Evolutionary conservation across 805 yeast species (phyloP).

Genomic region (Scheffersomyces ergatensis): DNA sequence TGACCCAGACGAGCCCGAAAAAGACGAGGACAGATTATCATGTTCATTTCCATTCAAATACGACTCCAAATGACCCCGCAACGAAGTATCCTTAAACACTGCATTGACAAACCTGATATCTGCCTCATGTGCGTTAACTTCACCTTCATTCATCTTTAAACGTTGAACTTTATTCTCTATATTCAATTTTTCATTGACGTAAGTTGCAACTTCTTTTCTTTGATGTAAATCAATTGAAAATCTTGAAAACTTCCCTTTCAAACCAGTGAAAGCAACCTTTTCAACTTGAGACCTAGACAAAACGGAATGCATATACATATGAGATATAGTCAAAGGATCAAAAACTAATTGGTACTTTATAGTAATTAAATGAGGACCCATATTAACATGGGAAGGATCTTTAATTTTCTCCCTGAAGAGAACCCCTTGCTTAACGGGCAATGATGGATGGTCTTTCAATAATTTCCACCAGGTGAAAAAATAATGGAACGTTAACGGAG

Average conservation of each 20-base stretch:
- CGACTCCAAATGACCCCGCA: slow-evolving; percentile 22
- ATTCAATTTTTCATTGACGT: slow-evolving; percentile 35
- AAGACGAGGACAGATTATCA: slow-evolving; percentile 3
- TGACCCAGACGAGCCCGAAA: neutral
- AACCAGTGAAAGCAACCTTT: slow-evolving; percentile 34
- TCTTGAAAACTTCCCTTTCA: slow-evolving; percentile 31
- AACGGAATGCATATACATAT: slow-evolving; percentile 29
- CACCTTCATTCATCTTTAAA: slow-evolving; percentile 64
- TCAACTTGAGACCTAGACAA: slow-evolving; percentile 17
- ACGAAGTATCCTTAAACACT: slow-evolving; percentile 54
- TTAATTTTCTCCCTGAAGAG: slow-evolving; percentile 20
- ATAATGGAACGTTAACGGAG: slow-evolving; percentile 37
- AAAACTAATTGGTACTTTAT: slow-evolving; percentile 39
- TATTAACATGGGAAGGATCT: slow-evolving; percentile 26
- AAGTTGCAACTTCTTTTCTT: slow-evolving; percentile 31
- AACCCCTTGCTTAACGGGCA: slow-evolving; percentile 36
- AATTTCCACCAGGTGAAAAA: slow-evolving; percentile 44
- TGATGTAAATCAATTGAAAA: slow-evolving; percentile 41
- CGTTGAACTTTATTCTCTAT: slow-evolving; percentile 40
- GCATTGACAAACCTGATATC: slow-evolving; percentile 71
- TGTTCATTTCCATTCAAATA: slow-evolving; percentile 10
- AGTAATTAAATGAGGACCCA: slow-evolving; percentile 40
- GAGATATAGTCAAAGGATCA: slow-evolving; percentile 39
- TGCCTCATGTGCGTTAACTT: slow-evolving; percentile 63
- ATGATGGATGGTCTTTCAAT: slow-evolving; percentile 26